Conservation (phyloP, 2,329 filamentous ascomycete genomes). For the Zopfia rhizophila region DNA sequence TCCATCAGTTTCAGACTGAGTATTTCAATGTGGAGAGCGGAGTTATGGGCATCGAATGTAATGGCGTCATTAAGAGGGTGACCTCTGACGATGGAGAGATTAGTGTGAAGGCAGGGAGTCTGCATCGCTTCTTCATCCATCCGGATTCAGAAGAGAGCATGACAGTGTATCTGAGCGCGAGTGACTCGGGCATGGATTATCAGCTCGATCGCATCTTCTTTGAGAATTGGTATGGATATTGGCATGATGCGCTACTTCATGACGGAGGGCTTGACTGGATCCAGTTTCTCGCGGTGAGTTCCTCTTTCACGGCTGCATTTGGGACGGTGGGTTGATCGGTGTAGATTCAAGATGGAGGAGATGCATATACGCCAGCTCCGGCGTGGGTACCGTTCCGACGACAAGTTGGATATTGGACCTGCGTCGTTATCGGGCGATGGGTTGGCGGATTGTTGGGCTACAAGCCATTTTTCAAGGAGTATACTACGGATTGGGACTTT, state of each 20-base stretch:
- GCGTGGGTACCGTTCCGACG: constrained; percentile 51
- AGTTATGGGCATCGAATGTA: constrained; percentile 38
- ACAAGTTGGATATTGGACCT: constrained; percentile 34
- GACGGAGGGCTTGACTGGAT: constrained; percentile 40
- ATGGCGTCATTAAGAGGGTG: constrained; percentile 33
- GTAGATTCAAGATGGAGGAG: constrained; percentile 55
- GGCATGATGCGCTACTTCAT: constrained; percentile 40
- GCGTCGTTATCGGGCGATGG: constrained; percentile 53
- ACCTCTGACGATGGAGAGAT: constrained; percentile 42
- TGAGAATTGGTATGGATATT: constrained; percentile 53
- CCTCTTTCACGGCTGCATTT: constrained; percentile 2
- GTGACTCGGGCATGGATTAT: constrained; percentile 36
- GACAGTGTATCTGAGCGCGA: constrained; percentile 33
- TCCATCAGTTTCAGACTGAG: constrained; percentile 47
- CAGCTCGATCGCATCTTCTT: constrained; percentile 49
- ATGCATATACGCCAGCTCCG: constrained; percentile 50
- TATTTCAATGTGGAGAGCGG: constrained; percentile 43
- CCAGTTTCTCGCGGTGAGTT: constrained; percentile 45
- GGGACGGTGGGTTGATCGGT: background rate
- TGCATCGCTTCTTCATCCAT: constrained; percentile 27
- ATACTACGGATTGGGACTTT: constrained; percentile 52
- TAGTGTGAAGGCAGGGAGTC: constrained; percentile 20
- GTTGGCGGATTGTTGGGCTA: constrained; percentile 52
- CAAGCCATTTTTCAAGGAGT: constrained; percentile 50
- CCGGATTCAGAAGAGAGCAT: constrained; percentile 14